phyloP scores from a whole-genome alignment of 768 basidiomycete species.

The Favolaschia claudopus region DNA sequence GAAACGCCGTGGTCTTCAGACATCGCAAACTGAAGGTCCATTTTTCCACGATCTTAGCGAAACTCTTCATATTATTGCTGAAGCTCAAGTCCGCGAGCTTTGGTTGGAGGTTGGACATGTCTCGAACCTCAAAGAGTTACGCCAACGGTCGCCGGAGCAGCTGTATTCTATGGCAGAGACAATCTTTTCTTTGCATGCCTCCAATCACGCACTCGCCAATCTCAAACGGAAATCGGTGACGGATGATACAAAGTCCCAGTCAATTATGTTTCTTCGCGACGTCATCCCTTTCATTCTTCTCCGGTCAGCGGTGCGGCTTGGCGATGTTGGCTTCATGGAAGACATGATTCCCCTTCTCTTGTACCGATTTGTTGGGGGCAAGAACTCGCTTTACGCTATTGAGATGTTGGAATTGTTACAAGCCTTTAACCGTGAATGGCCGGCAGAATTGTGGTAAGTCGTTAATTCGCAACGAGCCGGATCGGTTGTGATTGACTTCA shows the following conservation, averaged over 20 bases:
- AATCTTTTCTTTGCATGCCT: conserved; percentile 37
- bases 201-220: conserved; percentile 34
- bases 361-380: conserved; percentile 31
- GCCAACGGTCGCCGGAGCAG: conserved; percentile 30
- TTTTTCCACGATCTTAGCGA: conserved; percentile 46
- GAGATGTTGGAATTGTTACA: conserved; percentile 35
- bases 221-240: conserved; percentile 22
- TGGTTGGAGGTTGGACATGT: conserved; percentile 39
- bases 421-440: conserved; percentile 28
- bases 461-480: too few species aligned
- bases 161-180: conserved; percentile 34
- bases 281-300: background rate
- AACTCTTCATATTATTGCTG: conserved; percentile 40
- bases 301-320: conserved; percentile 28
- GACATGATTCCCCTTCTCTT: conserved; percentile 27
- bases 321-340: conserved; percentile 37
- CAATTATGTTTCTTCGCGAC: conserved; percentile 30
- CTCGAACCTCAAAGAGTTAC: conserved; percentile 34
- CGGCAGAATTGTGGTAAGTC: conserved; percentile 23
- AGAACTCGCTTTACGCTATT: conserved; percentile 29
- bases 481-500: too few species aligned
- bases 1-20: conserved; percentile 35
- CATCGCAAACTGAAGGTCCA: conserved; percentile 35
- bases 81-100: conserved; percentile 44
- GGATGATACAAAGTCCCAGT: conserved; percentile 27